phyloP scores from a whole-genome alignment of 257 asterid species.

The Nemophila menziesii region DNA sequence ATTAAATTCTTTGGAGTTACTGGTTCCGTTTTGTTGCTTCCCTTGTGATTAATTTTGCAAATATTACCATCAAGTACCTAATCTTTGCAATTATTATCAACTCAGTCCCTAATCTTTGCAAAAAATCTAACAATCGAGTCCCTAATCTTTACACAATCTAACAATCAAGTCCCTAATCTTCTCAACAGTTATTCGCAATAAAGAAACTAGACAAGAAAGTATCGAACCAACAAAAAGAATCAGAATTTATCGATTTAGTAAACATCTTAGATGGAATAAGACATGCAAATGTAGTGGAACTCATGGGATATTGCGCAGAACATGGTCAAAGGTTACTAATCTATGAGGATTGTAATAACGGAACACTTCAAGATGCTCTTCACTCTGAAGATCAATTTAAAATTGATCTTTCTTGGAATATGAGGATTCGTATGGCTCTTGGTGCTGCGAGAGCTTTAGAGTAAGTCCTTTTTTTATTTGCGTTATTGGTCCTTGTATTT shows the following conservation, averaged over 20 bases:
- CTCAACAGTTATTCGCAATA: conserved; percentile 59
- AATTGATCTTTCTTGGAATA: conserved; percentile 72
- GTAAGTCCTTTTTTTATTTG: no score
- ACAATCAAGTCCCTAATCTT: no score
- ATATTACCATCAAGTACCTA: no score
- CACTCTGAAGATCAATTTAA: conserved; percentile 75
- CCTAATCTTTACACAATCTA: no score
- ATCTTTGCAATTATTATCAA: no score
- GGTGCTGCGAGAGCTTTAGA: conserved; percentile 98
- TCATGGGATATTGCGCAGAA: conserved; percentile 87
- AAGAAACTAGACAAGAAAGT: conserved; percentile 79
- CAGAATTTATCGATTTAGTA: conserved; percentile 72
- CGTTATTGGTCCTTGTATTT: no score
- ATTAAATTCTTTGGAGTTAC: no score
- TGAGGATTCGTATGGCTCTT: conserved; percentile 83
- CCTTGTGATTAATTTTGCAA: no score
- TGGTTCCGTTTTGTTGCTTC: no score
- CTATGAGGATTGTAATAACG: conserved; percentile 62
- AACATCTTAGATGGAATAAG: conserved; percentile 62
- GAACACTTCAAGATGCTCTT: conserved; percentile 81
- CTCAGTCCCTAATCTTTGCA: no score
- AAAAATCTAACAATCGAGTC: no score
- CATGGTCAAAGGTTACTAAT: conserved; percentile 81
- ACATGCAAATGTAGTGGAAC: conserved; percentile 93
- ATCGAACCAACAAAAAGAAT: conserved; percentile 64